Base-by-base conservation (phyloP, 371 early-diverging fungal species). In the Encephalitozoon cuniculi region DNA sequence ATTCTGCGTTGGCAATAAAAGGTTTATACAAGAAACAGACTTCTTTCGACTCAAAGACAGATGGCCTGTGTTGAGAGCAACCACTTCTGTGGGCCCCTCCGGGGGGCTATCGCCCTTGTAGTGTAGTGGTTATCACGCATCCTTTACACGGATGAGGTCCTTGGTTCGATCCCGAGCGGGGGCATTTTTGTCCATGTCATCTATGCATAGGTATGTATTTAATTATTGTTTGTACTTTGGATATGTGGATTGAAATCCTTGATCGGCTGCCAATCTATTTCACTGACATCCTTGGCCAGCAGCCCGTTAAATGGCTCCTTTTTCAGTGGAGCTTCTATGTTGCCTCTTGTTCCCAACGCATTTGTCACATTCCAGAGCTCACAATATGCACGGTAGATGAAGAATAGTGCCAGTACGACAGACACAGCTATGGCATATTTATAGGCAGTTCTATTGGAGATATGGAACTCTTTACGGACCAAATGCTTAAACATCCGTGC, bases 101-200 rank as follows among this genome's bases (percentile, higher is more conserved):
- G n/a, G n/a, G n/a, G n/a, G n/a, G n/a, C n/a, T n/a, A n/a, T n/a
- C n/a, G 83, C 79, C 79, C 79, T 76, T 76, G 80, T 83, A 80
- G 84, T 83, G 84, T 83, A 83, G 84, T 80, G 84, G 84, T 72
- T 81, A 83, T 83, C 84, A 83, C 84, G 82, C 80, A 72, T 77
- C 84, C 84, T 81, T 83, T 80, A 83, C 84, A 81, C 81, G 84
- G 84, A 67, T 72, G 80, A 83, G 84, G 84, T 76, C 84, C 75
- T 71, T 78, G 84, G 84, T 83, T 83, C 84, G 79, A 83, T 74
- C 77, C 84, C 84, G 80, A 74, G 75, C 78, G 72, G 51, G 78
- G 76, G 82, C 82, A 83, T 67, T 69, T 28, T 30, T 34, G 6
- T 59, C 28, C 3, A 12, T 54, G 7, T 9, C 15, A 54, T 28